These are phyloP conservation scores for Xylaria sp. DNA, from an alignment of 2,329 filamentous ascomycete genomes.

Conservation along the genomic window DNA sequence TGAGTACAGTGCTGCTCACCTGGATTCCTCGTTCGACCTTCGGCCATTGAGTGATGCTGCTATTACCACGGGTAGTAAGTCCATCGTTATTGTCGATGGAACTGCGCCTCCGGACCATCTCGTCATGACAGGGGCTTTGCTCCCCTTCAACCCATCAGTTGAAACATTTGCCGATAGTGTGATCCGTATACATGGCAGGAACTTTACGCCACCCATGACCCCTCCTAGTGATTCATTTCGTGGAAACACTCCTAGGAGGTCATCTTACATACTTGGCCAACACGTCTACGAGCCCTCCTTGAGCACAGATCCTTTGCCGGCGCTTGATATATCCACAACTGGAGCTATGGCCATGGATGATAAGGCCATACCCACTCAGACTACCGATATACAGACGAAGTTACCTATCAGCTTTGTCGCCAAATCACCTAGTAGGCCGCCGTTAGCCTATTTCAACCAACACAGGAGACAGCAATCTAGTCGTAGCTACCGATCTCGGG, in stretches of 20 bases:
- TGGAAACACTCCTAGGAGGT: conserved; percentile 55
- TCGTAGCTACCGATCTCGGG: conserved; percentile 55
- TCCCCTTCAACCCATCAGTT: conserved; percentile 51
- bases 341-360: conserved; percentile 42
- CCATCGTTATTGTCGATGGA: conserved; percentile 84
- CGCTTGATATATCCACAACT: conserved; percentile 45
- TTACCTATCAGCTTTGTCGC: conserved; percentile 37
- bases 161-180: conserved; percentile 61
- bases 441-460: conserved; percentile 43
- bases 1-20: conserved; percentile 52
- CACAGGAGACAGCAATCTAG: conserved; percentile 56
- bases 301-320: conserved; percentile 50
- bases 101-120: conserved; percentile 58
- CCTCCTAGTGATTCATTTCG: conserved; percentile 53
- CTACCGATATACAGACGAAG: conserved; percentile 42
- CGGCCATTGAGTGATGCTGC: conserved; percentile 57
- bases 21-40: conserved; percentile 50
- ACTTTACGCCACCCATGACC: conserved; percentile 66
- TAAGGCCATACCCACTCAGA: conserved; percentile 41
- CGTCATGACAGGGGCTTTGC: conserved; percentile 57
- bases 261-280: conserved; percentile 60
- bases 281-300: conserved; percentile 47
- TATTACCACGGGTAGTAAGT: conserved; percentile 83
- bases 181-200: conserved; percentile 51
- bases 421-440: conserved; percentile 41